These are phyloP conservation scores for Ophiocordyceps robertsii DNA, from an alignment of 2,329 filamentous ascomycete genomes.

Conservation along the genomic window DNA sequence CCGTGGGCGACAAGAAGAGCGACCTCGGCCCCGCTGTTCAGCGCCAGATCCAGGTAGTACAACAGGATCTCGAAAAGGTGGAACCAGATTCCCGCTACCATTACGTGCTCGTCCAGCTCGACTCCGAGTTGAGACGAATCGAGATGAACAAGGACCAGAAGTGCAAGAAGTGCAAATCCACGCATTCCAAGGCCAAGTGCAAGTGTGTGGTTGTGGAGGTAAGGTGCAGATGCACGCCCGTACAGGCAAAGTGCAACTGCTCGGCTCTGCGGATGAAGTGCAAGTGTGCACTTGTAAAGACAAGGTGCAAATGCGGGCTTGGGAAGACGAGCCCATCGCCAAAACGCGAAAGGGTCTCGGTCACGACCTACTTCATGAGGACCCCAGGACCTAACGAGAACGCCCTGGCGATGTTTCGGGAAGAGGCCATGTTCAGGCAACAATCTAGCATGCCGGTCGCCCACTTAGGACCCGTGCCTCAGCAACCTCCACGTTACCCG, in stretches of 20 bases:
- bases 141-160: conserved; percentile 6
- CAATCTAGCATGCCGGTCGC: background rate
- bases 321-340: too few relatives aligned
- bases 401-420: conserved; percentile 13
- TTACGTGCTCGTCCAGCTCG: conserved; percentile 30
- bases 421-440: conserved; percentile 5
- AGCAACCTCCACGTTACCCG: too few relatives aligned
- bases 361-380: conserved; percentile 33
- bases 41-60: conserved; percentile 26
- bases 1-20: conserved; percentile 24
- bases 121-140: conserved; percentile 21
- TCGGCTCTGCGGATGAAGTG: too few relatives aligned
- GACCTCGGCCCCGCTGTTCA: conserved; percentile 21
- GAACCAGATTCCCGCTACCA: conserved; percentile 25
- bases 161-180: conserved; percentile 4
- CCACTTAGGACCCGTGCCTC: background rate
- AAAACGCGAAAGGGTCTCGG: conserved; percentile 22
- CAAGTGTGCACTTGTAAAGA: too few relatives aligned
- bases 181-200: background rate
- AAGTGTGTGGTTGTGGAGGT: background rate
- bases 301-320: too few relatives aligned
- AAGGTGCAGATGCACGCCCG: conserved; percentile 1
- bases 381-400: conserved; percentile 19
- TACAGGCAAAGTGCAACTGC: conserved; percentile 8
- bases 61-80: conserved; percentile 16